phyloP scores from a whole-genome alignment of 2,329 filamentous ascomycete species.

The Hymenoscyphus repandus region DNA sequence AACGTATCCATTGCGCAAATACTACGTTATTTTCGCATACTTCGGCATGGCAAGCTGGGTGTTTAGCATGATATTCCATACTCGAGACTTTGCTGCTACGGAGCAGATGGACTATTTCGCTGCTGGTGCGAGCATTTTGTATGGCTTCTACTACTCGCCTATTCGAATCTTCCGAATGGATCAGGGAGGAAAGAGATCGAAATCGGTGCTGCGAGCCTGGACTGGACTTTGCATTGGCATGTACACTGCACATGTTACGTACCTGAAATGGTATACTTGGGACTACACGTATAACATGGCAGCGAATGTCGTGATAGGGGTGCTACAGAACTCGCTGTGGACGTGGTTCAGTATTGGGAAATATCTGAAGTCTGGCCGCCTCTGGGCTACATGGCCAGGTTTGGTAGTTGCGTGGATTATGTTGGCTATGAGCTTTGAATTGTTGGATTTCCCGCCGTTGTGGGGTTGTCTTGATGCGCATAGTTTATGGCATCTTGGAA shows the following conservation, averaged over 20 bases:
- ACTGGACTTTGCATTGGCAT: slow-evolving; percentile 64
- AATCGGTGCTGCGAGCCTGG: slow-evolving; percentile 62
- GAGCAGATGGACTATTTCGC: slow-evolving; percentile 97
- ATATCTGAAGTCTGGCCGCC: slow-evolving; percentile 64
- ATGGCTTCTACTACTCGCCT: slow-evolving; percentile 81
- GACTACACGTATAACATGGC: slow-evolving; percentile 98
- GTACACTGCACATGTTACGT: slow-evolving; percentile 73
- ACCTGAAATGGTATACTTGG: slow-evolving; percentile 81
- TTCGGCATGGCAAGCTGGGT: slow-evolving; percentile 80
- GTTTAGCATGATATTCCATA: slow-evolving; percentile 89
- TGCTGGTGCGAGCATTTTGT: slow-evolving; percentile 83
- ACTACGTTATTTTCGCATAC: slow-evolving; percentile 75
- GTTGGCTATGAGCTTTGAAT: slow-evolving; percentile 89
- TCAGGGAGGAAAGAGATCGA: slow-evolving; percentile 36
- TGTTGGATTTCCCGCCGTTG: slow-evolving; percentile 88
- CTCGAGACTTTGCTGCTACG: slow-evolving; percentile 75
- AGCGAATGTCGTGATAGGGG: slow-evolving; percentile 79
- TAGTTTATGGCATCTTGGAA: slow-evolving; percentile 92
- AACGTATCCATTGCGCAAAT: slow-evolving; percentile 70
- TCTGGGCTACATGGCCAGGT: slow-evolving; percentile 86
- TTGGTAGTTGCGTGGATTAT: slow-evolving; percentile 89
- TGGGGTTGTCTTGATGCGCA: slow-evolving; percentile 84
- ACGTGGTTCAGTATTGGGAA: slow-evolving; percentile 72
- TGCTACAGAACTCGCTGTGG: slow-evolving; percentile 81
- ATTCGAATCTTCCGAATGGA: slow-evolving; percentile 83